Base-by-base conservation (phyloP, 2,329 filamentous ascomycete species). In the Coleophoma cylindrospora region DNA sequence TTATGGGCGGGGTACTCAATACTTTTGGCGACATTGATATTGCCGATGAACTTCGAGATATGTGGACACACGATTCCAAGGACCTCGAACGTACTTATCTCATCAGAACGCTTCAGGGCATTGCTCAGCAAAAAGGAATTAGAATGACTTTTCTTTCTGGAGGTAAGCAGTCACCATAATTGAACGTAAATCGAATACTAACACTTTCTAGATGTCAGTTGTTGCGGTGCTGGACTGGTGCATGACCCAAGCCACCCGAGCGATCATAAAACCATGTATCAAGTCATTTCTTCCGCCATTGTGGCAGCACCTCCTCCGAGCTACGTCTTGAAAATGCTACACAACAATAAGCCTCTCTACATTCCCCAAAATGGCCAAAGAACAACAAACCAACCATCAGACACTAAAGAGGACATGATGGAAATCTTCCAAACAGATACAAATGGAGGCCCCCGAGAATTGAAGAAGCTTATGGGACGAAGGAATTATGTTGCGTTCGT, bases 401-500 rank as follows among this genome's bases (percentile, higher is more conserved):
- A 99, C 67, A 99, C 94, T 43, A 97, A 99, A 70, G 94, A 99
- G 69, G 94, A 99, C 70, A 99, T 99, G 94, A 95, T 99, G 88
- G 94, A 99, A 74, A 95, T 99, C 58, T 99, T 99, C 79, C 90
- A 94, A 62, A 89, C 86, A 8, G 94, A 99, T 61, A 90, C 94
- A 14, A 89, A 86, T 48, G 92, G 94, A n/a, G 75, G 82, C 34
- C 76, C 84, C 1, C 79, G 91, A 43, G 92, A 96, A 68, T 77
- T 91, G 64, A 91, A 91, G 72, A 88, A 92, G 64, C 79, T 99
- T 47, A 99, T 99, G 91, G 90, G 87, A 1, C 77, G 92, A 40
- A 78, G 94, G 51, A 97, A 96, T 65, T 99, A 97, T 64, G 84
- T 92, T 12, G 90, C 92, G 1, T 86, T 95, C 57, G 86, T 97